Base-by-base conservation (phyloP, 306 rosid genomes). In the Vachellia pachyceras region DNA sequence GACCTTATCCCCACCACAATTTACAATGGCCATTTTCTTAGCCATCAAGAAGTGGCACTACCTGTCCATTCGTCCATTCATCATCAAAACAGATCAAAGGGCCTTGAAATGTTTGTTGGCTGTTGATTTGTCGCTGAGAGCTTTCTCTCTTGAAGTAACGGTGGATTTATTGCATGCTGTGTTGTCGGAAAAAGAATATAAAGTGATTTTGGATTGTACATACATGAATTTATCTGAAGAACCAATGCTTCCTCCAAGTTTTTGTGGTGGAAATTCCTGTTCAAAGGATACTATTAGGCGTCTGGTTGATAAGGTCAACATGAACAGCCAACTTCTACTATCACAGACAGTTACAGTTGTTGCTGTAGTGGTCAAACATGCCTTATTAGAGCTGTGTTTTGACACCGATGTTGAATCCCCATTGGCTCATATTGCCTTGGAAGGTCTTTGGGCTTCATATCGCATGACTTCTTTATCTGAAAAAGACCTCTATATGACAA, bases 361-460 rank as follows among this genome's bases (percentile, higher is more conserved):
- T 80, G 75, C 90, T 9, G 99, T 95, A 76, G 82, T 83, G 40
- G 77, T 91, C 77, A 90, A 92, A 73, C 91, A 90, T 83, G 98
- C 97, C 79, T 87, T 93, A 75, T 82, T 95, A 84, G 99, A 95
- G 90, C 86, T 95, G 82, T 90, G 90, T 88, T 88, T 86, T 74
- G 87, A 92, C 76, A 85, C 88, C 78, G 93, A 86, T 58, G 96
- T 81, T 73, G 95, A 92, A 82, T 88, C 97, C 3, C 91, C 96
- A 35, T 85, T 95, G 78, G 99, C 99, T 78, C 93, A 89, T 86
- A 85, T 95, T 88, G 89, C 94, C n/a, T n/a, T 95, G 49, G 98
- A 93, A 90, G 98, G 97, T 68, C 94, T 95, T 76, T 95, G 99
- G 99, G 97, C 91, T 77, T 90, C 92, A 9, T 93, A 93, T 82